Conservation (phyloP, 257 asterid genomes). For the Cynanchum wilfordii region DNA sequence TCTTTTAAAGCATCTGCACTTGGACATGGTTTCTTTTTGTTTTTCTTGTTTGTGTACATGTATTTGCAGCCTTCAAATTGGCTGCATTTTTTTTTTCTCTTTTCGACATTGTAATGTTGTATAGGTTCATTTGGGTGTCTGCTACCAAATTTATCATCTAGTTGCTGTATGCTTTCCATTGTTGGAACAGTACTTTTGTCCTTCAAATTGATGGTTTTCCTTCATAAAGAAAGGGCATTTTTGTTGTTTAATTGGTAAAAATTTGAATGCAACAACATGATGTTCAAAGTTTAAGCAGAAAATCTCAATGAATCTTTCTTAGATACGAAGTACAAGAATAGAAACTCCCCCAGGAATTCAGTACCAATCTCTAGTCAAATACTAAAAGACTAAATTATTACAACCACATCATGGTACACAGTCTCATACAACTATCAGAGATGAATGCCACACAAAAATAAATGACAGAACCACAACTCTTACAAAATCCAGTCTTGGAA, state of each 20-base stretch:
- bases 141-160: background rate
- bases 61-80: background rate
- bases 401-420: too few species aligned
- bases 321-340: background rate
- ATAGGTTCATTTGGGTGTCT: background rate
- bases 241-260: background rate
- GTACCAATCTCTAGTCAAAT: background rate
- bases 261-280: background rate
- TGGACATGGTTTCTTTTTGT: background rate
- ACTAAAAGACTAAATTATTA: background rate
- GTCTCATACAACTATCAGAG: background rate
- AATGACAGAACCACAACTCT: background rate
- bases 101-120: background rate
- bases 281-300: background rate
- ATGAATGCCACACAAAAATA: background rate
- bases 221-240: background rate
- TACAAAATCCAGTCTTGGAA: slow-evolving; percentile 5
- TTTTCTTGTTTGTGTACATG: background rate
- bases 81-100: background rate
- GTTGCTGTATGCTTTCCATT: background rate
- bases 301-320: background rate
- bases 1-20: background rate
- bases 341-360: background rate
- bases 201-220: background rate
- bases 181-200: background rate